A percentile compares a stretch with the other conserved stretches of the same genome.
Evolutionary conservation across 345 rosid species (phyloP).

Genomic region (Eucalyptus pauciflora): DNA sequence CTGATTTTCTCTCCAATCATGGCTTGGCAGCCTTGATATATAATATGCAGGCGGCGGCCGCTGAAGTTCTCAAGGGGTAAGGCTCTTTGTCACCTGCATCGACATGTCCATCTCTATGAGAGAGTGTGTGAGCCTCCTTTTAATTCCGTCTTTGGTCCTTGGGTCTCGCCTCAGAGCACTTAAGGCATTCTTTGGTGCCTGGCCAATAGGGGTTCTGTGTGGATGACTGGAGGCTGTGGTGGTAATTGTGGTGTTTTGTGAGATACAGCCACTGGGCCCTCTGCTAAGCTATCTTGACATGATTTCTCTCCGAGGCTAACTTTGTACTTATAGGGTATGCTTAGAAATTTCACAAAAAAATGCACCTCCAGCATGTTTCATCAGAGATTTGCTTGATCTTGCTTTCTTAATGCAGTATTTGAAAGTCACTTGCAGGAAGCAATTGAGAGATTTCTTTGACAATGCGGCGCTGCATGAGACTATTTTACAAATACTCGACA

Average conservation of each 20-base stretch:
- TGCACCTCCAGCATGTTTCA: background rate
- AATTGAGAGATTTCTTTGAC: conserved; percentile 56
- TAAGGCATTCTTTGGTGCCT: background rate
- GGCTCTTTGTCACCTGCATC: background rate
- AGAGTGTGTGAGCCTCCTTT: background rate
- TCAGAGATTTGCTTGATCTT: background rate
- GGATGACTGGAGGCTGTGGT: background rate
- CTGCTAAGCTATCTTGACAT: background rate
- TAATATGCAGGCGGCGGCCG: conserved; percentile 48
- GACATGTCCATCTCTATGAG: background rate
- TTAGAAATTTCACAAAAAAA: background rate
- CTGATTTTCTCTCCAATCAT: conserved; percentile 72
- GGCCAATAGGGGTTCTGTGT: background rate
- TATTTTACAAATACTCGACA: conserved; percentile 53
- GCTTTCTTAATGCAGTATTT: background rate
- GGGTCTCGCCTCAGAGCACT: background rate
- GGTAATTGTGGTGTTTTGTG: background rate
- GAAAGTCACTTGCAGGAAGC: conserved; percentile 46
- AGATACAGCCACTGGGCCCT: background rate
- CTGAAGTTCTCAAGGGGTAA: conserved; percentile 76
- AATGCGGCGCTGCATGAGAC: conserved; percentile 37
- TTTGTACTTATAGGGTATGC: background rate
- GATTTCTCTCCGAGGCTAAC: background rate
- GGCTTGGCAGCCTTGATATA: conserved; percentile 47
- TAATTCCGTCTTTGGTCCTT: background rate